Percentiles rank a stretch among this genome's conserved stretches.
phyloP scores from a whole-genome alignment of 2,329 filamentous ascomycete genomes.

The Colletotrichum sp. region DNA sequence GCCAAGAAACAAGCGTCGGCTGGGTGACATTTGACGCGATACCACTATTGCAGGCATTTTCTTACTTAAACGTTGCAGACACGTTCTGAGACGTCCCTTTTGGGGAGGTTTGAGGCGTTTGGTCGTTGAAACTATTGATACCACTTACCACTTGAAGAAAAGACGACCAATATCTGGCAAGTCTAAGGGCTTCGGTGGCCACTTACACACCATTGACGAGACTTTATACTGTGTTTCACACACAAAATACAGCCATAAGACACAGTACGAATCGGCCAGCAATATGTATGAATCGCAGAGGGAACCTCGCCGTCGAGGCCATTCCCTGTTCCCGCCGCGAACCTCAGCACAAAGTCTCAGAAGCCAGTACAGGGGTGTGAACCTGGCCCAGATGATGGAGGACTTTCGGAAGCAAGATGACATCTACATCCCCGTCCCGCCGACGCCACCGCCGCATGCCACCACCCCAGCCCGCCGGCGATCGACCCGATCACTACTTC shows the following conservation, averaged over 20 bases:
- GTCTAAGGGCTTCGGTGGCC: not conserved
- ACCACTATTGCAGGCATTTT: not conserved
- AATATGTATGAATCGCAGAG: constrained; percentile 11
- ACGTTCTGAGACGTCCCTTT: not conserved
- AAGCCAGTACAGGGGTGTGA: constrained; percentile 7
- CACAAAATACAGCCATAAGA: fast-evolving
- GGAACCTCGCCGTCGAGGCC: not conserved
- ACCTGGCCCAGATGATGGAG: constrained; percentile 13
- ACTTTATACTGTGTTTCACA: not conserved
- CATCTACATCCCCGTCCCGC: constrained; percentile 16
- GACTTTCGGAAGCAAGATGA: constrained; percentile 15
- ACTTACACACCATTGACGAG: not conserved
- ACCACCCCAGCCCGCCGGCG: not conserved
- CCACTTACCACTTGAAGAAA: not conserved
- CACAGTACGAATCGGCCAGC: not conserved
- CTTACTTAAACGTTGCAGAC: constrained; percentile 5
- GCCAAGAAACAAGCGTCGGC: not conserved
- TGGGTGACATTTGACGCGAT: not conserved
- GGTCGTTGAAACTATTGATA: not conserved
- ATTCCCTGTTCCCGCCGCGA: constrained; percentile 6
- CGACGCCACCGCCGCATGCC: constrained; percentile 8
- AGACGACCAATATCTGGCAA: not conserved
- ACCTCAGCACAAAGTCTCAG: constrained; percentile 13
- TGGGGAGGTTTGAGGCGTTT: not conserved
- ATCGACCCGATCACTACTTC: not conserved